Base-by-base conservation (phyloP, 805 yeast genomes). In the Lachancea mirantina region DNA sequence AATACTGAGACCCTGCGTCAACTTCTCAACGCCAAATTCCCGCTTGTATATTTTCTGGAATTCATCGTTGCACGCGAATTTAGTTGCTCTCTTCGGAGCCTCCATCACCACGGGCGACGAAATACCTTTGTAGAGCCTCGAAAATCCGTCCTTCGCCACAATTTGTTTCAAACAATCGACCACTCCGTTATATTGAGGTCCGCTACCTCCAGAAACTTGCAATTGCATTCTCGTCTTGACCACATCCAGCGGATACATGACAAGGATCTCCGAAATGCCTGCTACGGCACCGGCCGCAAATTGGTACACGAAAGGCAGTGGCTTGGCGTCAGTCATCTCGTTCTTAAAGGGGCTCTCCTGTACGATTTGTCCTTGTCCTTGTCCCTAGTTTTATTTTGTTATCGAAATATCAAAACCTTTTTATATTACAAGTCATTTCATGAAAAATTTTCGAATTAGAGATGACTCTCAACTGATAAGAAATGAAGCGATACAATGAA, bases 71-170 rank as follows among this genome's bases (percentile, higher is more conserved):
- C 96, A 95, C 32, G 97, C 96, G 57, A 92, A 92, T 62, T 92
- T 92, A 45, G 95, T 88, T 25, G 98, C 98, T 67, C 99, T 78
- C 70, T 92, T 92, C 44, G 98, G 98, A 9, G 97, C 98, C 62
- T 92, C 99, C 98, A 92, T 92, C 51, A 92, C 68, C 47, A 92
- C 84, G 20, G 99, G 99, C 15, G 98, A 95, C 19, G 83, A 66
- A 50, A 92, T 92, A 45, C 99, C 99, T 55, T 88, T 78, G 64
- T 92, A 92, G 38, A 89, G 71, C 42, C 92, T 70, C 8, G 80
- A 62, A 25, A 76, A 70, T 32, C 98, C 98, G 61, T 92, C 98
- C 46, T 74, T 77, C 49, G 73, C 75, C 48, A 92, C 72, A 47
- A 92, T 89, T 62, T 88, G 87, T 42, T 70, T 62, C 47, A 92